Base-by-base conservation (phyloP, 148 eudicot species). In the Beta vulgaris region DNA sequence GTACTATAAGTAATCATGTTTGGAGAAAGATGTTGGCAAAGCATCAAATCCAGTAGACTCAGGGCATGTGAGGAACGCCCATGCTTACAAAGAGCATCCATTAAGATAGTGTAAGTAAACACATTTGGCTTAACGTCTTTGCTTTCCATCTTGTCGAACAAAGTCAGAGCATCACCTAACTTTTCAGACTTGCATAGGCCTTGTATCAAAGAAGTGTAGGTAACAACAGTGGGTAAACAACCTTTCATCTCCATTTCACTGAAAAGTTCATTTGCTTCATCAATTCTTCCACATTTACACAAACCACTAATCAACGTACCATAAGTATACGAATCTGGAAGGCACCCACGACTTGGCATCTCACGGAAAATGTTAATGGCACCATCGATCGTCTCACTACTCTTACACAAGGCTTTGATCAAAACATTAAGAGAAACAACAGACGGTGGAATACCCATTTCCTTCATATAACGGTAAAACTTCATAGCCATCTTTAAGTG, bases 271-370 rank as follows among this genome's bases (percentile, higher is more conserved):
- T 72, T 85, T 19, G 98, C 98, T 49, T 91, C 93, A 31, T 70
- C 76, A 43, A 68, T 69, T 78, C 88, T 91, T 62, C 89, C 89
- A 43, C 72, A 84, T 72, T 85, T 89, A 84, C 91, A 95, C 72
- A 92, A 79, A 64, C 98, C 98, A 82, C 85, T 87, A 53, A 95
- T 86, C 86, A 95, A 63, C 42, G 99, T 92, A 49, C 99, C 99
- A 79, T 92, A 95, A 2, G 98, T 88, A 79, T 90, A 90, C 0
- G 91, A 79, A 90, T 95, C 98, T 14, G 99, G 98, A 73, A 73
- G 64, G 62, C 88, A 90, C 69, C 90, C 97, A 46, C 76, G 90
- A 59, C 71, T 80, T 10, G 92, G 94, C 99, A 95, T 95, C 85
- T 92, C 99, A 19, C 59, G 79, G 40, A 95, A 95, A 15, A 95